Evolutionary conservation across 108 stramenopile species (phyloP).

Genomic region (Fistulifera solaris): DNA sequence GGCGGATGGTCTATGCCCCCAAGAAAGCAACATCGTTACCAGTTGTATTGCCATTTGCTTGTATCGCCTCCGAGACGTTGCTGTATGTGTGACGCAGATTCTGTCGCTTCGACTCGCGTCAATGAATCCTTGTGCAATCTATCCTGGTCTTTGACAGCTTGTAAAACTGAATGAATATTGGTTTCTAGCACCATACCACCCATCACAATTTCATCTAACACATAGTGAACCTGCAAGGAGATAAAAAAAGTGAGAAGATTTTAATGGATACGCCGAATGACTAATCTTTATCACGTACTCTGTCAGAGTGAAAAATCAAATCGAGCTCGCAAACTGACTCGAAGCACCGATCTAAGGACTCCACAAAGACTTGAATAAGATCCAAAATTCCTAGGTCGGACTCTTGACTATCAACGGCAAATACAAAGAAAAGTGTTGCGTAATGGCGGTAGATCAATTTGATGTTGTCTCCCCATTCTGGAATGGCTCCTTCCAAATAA

Average conservation of each 20-base stretch:
- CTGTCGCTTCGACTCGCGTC: constrained; percentile 39
- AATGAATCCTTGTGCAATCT: constrained; percentile 77
- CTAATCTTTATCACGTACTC: no score
- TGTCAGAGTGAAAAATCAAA: constrained; percentile 97
- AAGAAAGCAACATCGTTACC: no score
- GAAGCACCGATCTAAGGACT: constrained; percentile 97
- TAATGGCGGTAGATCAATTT: constrained; percentile 99
- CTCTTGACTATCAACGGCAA: constrained; percentile 96
- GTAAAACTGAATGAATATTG: constrained; percentile 86
- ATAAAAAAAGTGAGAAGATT: background rate
- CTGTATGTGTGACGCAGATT: constrained; percentile 30
- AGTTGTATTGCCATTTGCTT: constrained; percentile 27
- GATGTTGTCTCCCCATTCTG: constrained; percentile 94
- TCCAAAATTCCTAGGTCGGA: constrained; percentile 98
- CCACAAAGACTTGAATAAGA: constrained; percentile 99
- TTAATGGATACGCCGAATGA: no score
- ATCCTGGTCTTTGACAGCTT: constrained; percentile 90
- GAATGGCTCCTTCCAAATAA: constrained; percentile 88
- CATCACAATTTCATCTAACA: constrained; percentile 98
- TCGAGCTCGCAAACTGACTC: constrained; percentile 99
- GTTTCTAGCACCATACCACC: constrained; percentile 99
- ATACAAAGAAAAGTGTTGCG: constrained; percentile 98
- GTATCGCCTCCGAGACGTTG: constrained; percentile 22
- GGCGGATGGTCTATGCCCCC: no score
- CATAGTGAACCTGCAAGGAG: constrained; percentile 56